A percentile compares a stretch with the other conserved stretches of the same genome.
Conservation (phyloP, 169 alveolate genomes). For the Cryptosporidium baileyi region DNA sequence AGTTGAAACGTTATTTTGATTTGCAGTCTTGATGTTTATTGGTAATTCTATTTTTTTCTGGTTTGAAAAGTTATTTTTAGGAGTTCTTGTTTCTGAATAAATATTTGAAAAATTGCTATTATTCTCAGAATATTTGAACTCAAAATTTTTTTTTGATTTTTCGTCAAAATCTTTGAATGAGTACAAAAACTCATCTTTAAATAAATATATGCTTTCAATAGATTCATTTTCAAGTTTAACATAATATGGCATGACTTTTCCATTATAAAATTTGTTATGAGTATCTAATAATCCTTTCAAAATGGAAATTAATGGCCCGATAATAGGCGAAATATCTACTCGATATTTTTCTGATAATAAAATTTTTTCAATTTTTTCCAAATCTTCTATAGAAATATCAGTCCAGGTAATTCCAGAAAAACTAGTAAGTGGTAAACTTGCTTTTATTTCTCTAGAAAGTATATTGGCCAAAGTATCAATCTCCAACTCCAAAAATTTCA, state of each 20-base stretch:
- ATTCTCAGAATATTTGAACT: background rate
- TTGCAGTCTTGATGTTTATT: background rate
- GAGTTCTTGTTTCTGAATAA: slow-evolving; percentile 13
- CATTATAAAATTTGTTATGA: slow-evolving; percentile 10
- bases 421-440: background rate
- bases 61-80: background rate
- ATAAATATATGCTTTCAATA: background rate
- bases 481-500: slow-evolving; percentile 29
- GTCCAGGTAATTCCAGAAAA: slow-evolving; percentile 14
- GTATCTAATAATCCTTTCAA: slow-evolving; percentile 57
- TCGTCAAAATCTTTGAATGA: background rate
- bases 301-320: slow-evolving; percentile 25
- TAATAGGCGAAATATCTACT: slow-evolving; percentile 21
- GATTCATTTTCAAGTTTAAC: background rate
- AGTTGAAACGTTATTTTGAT: background rate
- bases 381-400: slow-evolving; percentile 1
- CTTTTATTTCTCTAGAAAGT: slow-evolving; percentile 30
- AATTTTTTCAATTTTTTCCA: slow-evolving; percentile 17
- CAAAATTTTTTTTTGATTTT: background rate
- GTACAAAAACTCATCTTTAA: background rate
- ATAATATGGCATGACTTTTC: slow-evolving; percentile 59
- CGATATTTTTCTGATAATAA: background rate
- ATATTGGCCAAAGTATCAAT: slow-evolving; percentile 9
- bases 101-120: background rate
- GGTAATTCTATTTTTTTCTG: slow-evolving; percentile 30